Evolutionary conservation across 176 grass and related monocot genomes (phyloP), one percentile per base, ranked within the genome.

Genomic region (Oryza officinalis): DNA sequence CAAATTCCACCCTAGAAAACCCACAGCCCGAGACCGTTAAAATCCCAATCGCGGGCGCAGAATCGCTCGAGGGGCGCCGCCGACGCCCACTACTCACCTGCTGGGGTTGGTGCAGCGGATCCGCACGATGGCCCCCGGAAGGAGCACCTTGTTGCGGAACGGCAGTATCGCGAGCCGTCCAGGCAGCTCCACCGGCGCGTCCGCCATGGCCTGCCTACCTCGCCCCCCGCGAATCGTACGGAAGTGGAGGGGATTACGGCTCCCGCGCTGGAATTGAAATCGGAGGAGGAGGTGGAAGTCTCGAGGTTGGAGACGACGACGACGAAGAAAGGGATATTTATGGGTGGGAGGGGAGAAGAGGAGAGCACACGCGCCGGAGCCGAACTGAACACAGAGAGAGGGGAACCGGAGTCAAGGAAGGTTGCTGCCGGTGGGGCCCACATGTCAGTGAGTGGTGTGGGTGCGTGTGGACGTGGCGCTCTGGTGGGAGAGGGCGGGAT

Each of bases 81-180:
- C 32, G 5, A 20, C 28, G 38, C 28, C 12, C 32, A 23, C 84
- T 75, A 23, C 84, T 75, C 38, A 99, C 96, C 96, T 99, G 84
- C 89, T 96, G 71, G 97, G 93, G 50, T 89, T 94, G 79, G 97
- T 99, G 88, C 97, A 99, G 47, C 88, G 91, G 86, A 99, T 99
- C 90, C 93, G 89, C 64, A 96, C 87, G 86, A 99, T 94, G 84
- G 97, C 93, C 46, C 97, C 97, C 12, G 91, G 93, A 45, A 99
- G 80, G 63, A 99, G 91, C 68, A 99, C 93, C 83, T 96, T 96
- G 86, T 99, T 99, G 73, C 91, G 86, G 93, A 99, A 99, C 11
- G 93, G 91, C 54, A 99, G 91, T 80, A 99, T 96, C 41, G 93
- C 97, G 49, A 96, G 92, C 72, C 93, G 88, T 38, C 93, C 78